Evolutionary conservation across 1,284 basidiomycete species (phyloP).

Genomic region (Neolentinus lepideus): DNA sequence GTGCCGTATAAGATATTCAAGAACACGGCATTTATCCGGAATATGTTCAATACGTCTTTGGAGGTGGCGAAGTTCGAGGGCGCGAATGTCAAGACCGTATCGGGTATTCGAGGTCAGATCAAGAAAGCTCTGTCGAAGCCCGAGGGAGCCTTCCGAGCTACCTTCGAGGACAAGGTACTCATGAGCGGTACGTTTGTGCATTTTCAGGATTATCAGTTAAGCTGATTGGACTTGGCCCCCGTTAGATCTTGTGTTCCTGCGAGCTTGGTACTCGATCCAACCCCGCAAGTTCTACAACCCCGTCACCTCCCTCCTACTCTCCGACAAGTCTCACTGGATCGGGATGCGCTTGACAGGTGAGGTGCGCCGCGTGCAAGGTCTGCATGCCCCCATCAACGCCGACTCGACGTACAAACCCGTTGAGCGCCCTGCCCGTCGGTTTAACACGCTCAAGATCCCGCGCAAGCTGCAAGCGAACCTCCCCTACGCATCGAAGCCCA

Average conservation of each 20-base stretch:
- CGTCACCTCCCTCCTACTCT: constrained; percentile 84
- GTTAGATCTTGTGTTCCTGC: constrained; percentile 89
- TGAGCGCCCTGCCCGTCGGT: constrained; percentile 76
- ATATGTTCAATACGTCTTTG: constrained; percentile 92
- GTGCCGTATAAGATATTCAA: constrained; percentile 97
- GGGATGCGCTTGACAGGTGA: constrained; percentile 97
- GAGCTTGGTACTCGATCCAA: constrained; percentile 95
- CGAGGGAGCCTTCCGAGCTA: constrained; percentile 92
- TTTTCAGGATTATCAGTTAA: not conserved
- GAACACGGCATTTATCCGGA: constrained; percentile 97
- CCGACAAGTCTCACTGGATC: constrained; percentile 73
- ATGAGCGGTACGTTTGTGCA: constrained; percentile 72
- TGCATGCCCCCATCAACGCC: constrained; percentile 78
- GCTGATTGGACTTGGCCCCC: constrained; percentile 5
- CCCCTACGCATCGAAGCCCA: constrained; percentile 92
- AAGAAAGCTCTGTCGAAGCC: constrained; percentile 95
- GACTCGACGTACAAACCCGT: constrained; percentile 89
- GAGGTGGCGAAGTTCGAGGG: constrained; percentile 99
- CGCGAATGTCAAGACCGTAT: constrained; percentile 91
- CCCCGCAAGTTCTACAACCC: constrained; percentile 97
- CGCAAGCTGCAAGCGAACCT: constrained; percentile 85
- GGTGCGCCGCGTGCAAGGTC: constrained; percentile 76
- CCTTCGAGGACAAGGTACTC: constrained; percentile 97
- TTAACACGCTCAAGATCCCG: constrained; percentile 88
- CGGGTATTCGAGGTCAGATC: constrained; percentile 92